These are phyloP conservation scores for Chrysoporthe deuterocubensis DNA, from an alignment of 2,329 filamentous ascomycete species.

Conservation along the genomic window DNA sequence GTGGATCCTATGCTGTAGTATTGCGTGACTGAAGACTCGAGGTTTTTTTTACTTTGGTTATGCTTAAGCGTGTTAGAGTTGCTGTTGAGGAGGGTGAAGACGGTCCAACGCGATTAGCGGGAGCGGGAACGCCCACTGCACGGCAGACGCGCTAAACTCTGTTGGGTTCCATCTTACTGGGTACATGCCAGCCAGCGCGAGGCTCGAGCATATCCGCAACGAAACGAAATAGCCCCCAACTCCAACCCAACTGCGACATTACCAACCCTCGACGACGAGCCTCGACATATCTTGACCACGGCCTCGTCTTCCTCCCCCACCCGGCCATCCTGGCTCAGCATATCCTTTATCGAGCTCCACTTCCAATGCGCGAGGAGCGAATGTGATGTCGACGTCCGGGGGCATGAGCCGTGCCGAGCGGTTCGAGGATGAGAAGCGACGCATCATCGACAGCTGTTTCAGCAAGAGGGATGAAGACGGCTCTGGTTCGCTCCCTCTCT, in stretches of 20 bases:
- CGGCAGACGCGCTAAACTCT: neutral
- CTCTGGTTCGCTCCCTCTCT: slow-evolving; percentile 62
- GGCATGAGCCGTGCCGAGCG: slow-evolving; percentile 66
- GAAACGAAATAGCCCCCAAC: slow-evolving; percentile 1
- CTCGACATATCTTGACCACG: neutral
- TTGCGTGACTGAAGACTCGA: neutral
- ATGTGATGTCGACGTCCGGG: slow-evolving; percentile 23
- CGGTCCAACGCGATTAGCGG: neutral
- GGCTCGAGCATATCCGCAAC: slow-evolving; percentile 9
- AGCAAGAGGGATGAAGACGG: slow-evolving; percentile 86
- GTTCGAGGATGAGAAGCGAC: slow-evolving; percentile 95
- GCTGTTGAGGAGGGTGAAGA: neutral
- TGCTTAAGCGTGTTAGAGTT: neutral
- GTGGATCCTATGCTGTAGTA: too few relatives aligned
- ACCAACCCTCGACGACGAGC: neutral
- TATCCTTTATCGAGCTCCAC: neutral
- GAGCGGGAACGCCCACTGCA: neutral
- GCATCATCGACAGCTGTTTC: slow-evolving; percentile 95
- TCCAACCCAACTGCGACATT: slow-evolving; percentile 7
- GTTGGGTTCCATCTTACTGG: neutral
- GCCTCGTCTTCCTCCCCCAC: too few relatives aligned
- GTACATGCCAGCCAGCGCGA: neutral
- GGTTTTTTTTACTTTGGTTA: neutral
- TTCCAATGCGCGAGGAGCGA: slow-evolving; percentile 15
- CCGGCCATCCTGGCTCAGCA: neutral